Evolutionary conservation across 1,284 basidiomycete species (phyloP).

Genomic region (Boletus subluridellus): DNA sequence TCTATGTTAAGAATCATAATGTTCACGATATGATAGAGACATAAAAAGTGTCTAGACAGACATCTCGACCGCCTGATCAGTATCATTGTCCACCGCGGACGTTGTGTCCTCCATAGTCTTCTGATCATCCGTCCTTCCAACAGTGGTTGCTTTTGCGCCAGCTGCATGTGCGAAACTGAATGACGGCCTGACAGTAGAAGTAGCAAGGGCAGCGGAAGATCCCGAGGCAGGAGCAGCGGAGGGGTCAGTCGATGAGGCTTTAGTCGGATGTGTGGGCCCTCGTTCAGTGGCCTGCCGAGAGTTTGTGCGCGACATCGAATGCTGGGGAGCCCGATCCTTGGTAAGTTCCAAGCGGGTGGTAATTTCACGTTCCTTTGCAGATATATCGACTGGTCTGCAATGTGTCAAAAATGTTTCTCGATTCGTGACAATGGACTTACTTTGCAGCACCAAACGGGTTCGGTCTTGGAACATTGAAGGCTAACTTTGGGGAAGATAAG

Average conservation of each 20-base stretch:
- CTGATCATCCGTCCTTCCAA: conserved; percentile 28
- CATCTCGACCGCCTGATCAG: conserved; percentile 42
- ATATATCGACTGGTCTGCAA: conserved; percentile 79
- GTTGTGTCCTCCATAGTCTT: conserved; percentile 21
- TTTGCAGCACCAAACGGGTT: conserved; percentile 88
- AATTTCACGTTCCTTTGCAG: conserved; percentile 73
- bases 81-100: conserved; percentile 14
- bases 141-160: conserved; percentile 40
- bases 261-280: conserved; percentile 35
- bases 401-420: conserved; percentile 6
- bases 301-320: conserved; percentile 65
- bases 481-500: conserved; percentile 70
- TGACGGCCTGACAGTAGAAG: conserved; percentile 53
- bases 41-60: conserved; percentile 31
- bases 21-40: conserved; percentile 10
- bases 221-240: conserved; percentile 32
- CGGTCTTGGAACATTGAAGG: conserved; percentile 41
- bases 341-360: conserved; percentile 58
- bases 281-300: conserved; percentile 64
- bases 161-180: conserved; percentile 70
- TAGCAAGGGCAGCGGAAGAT: conserved; percentile 25
- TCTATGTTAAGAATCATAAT: conserved; percentile 1
- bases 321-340: conserved; percentile 50
- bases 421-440: conserved; percentile 39
- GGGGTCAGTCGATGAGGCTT: conserved; percentile 34